Evolutionary conservation across 164 flowering plant species (phyloP).

Genomic region (Nelumbo lutea): DNA sequence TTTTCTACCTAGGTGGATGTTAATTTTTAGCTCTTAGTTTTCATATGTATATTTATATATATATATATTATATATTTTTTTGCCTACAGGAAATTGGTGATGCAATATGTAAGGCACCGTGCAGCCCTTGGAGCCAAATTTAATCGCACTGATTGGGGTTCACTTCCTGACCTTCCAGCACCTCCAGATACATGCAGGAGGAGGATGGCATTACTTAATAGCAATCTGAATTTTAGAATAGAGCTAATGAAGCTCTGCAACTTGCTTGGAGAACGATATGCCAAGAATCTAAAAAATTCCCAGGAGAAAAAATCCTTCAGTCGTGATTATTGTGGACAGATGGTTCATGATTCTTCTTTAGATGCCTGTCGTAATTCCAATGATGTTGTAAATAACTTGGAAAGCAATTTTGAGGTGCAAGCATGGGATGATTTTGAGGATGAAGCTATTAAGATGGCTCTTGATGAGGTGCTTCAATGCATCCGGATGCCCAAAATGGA

Average conservation of each 20-base stretch:
- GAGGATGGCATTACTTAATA: slow-evolving; percentile 56
- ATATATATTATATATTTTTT: too few relatives aligned
- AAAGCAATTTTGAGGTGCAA: slow-evolving; percentile 18
- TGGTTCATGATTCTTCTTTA: slow-evolving; percentile 13
- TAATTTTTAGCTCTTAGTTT: slow-evolving; percentile 1
- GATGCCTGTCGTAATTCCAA: slow-evolving; percentile 6
- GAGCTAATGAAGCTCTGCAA: slow-evolving; percentile 70
- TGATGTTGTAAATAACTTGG: slow-evolving; percentile 17
- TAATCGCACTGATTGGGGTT: slow-evolving; percentile 63
- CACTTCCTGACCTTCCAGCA: slow-evolving; percentile 74
- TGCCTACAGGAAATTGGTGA: slow-evolving; percentile 52
- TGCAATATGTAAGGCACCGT: slow-evolving; percentile 71
- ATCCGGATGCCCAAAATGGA: slow-evolving; percentile 47
- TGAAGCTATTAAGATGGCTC: slow-evolving; percentile 35
- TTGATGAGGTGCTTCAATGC: slow-evolving; percentile 60
- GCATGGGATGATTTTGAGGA: slow-evolving; percentile 85
- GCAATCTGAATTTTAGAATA: slow-evolving; percentile 40
- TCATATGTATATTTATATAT: neutral
- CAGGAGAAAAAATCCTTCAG: slow-evolving; percentile 19
- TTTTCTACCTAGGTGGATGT: too few relatives aligned
- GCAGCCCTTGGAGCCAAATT: slow-evolving; percentile 65
- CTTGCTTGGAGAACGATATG: slow-evolving; percentile 60
- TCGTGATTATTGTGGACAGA: slow-evolving; percentile 15
- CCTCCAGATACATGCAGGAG: slow-evolving; percentile 61
- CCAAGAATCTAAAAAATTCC: slow-evolving; percentile 37